A percentile compares a stretch with the other conserved stretches of the same genome.
Conservation (phyloP, 176 grass and related monocot genomes). For the Musa troglodytarum region DNA sequence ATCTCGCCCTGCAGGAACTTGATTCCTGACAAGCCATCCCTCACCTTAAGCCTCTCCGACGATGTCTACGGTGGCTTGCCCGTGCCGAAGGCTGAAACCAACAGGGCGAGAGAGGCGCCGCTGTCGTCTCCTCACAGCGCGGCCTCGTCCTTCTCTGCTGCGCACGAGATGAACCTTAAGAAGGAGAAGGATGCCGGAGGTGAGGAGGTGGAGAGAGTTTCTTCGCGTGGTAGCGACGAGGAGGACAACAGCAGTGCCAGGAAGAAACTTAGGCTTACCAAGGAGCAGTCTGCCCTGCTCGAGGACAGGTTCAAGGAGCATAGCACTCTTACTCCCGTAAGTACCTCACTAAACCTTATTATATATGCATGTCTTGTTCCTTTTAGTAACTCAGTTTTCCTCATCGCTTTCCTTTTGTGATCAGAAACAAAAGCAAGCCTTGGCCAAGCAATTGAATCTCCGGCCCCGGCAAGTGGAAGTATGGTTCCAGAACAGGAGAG, state of each 20-base stretch:
- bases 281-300: conserved; percentile 86
- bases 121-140: conserved; percentile 22
- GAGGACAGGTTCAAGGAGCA: conserved; percentile 98
- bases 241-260: conserved; percentile 71
- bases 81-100: neutral
- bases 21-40: conserved; percentile 33
- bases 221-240: conserved; percentile 43
- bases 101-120: neutral
- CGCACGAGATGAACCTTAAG: neutral
- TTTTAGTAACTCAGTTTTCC: neutral
- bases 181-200: conserved; percentile 14
- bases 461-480: conserved; percentile 90
- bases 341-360: neutral
- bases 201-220: conserved; percentile 19
- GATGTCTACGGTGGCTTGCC: neutral
- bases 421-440: conserved; percentile 90
- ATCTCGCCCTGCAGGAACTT: neutral
- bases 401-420: conserved; percentile 12
- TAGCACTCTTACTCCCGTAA: conserved; percentile 91
- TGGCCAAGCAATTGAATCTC: conserved; percentile 88
- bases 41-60: conserved; percentile 73
- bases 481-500: conserved; percentile 96
- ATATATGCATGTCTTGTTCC: neutral
- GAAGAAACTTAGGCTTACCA: conserved; percentile 91
- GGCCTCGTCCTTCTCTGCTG: conserved; percentile 16